Base-by-base conservation (phyloP, 345 rosid species). In the Corchorus olitorius region DNA sequence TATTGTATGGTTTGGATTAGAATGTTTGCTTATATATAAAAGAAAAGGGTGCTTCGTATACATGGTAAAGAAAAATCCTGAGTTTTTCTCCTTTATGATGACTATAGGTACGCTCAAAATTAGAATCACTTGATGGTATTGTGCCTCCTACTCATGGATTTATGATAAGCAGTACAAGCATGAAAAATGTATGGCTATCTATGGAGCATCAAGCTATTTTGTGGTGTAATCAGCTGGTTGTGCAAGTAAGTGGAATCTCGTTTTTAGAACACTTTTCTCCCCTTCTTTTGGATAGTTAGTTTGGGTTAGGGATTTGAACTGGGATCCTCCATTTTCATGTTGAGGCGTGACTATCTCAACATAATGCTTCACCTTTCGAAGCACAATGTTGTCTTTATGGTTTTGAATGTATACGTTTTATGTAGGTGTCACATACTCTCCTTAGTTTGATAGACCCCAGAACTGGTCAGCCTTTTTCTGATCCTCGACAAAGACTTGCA, bases 191-290 rank as follows among this genome's bases (percentile, higher is more conserved):
- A 50, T 96, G 98, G 98, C 78, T 96, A 70, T 96, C 99, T 27
- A 92, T 96, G 99, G 99, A 96, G 83, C 99, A 96, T 84, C 99
- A 93, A 80, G 94, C 97, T 81, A 96, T 96, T 72, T 74, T 96
- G 75, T 96, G 99, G 99, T 96, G 99, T 82, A 93, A 96, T 84
- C 98, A 96, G 84, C 75, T 96, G 66, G 99, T 92, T 87, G 92
- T 93, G 76, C 99, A 93, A 86, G 99, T 93, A 75, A 87, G 98
- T 84, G 56, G 70, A 74, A 59, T 68, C 48, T 83, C 37, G 43
- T 58, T 76, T 69, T 15, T 33, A 20, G 46, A 76, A 60, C 53
- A 20, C 41, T 49, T 33, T 67, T 43, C n/a, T 45, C 48, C n/a
- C 8, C 7, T 13, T 34, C 60, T 22, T 8, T 73, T 63, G 37